Evolutionary conservation across 2,329 filamentous ascomycete genomes (phyloP).

Genomic region (Neophaeococcomyces mojaviensis): DNA sequence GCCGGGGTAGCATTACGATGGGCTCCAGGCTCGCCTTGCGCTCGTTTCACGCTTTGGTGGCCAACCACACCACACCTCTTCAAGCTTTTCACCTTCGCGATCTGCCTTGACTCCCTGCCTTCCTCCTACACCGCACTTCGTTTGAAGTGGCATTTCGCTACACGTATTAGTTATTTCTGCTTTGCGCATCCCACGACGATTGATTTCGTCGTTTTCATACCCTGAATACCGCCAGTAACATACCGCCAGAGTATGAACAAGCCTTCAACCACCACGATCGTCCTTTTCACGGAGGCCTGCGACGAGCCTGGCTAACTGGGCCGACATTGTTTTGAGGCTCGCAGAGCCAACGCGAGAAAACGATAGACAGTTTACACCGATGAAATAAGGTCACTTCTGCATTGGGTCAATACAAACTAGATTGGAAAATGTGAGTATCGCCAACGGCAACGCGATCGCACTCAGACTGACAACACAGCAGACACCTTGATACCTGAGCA

Average conservation of each 20-base stretch:
- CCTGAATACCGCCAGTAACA: not conserved
- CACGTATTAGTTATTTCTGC: no score
- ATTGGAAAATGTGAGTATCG: conserved; percentile 6
- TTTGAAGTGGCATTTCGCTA: conserved; percentile 2
- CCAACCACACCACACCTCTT: not conserved
- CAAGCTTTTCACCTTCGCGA: conserved; percentile 1
- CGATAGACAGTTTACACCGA: not conserved
- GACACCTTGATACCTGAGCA: not conserved
- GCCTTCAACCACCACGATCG: conserved; percentile 21
- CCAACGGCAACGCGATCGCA: not conserved
- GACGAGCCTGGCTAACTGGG: conserved; percentile 25
- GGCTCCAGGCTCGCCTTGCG: no score
- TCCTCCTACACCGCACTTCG: conserved; percentile 7
- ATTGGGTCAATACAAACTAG: not conserved
- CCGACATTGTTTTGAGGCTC: conserved; percentile 2
- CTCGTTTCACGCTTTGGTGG: not conserved
- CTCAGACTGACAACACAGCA: not conserved
- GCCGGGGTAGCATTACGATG: no score
- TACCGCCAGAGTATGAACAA: conserved; percentile 25
- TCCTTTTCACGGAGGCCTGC: conserved; percentile 24
- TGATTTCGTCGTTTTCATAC: no score
- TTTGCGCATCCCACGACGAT: no score
- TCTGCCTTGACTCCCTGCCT: not conserved
- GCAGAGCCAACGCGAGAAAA: not conserved
- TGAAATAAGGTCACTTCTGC: conserved; percentile 3